A percentile compares a stretch with the other conserved stretches of the same genome.
Conservation (phyloP, 768 basidiomycete genomes). For the Amanita rimosa region DNA sequence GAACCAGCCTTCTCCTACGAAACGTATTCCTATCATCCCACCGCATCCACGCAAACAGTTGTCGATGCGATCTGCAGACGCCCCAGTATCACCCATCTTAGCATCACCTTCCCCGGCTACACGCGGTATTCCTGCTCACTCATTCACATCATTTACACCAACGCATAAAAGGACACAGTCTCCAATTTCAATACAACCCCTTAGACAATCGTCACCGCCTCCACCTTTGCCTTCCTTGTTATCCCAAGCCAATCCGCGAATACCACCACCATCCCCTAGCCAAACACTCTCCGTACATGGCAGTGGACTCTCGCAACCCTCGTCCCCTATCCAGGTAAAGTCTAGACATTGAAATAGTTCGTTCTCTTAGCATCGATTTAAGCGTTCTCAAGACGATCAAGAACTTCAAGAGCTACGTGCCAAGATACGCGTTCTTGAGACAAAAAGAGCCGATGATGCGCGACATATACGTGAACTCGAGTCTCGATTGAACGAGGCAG, state of each 20-base stretch:
- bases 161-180: slow-evolving; percentile 23
- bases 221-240: slow-evolving; percentile 14
- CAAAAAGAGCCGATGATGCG: slow-evolving; percentile 77
- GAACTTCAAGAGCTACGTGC: slow-evolving; percentile 74
- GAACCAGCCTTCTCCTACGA: slow-evolving; percentile 42
- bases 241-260: slow-evolving; percentile 4
- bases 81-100: slow-evolving; percentile 18
- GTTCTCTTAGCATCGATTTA: background rate
- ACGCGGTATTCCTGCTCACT: slow-evolving; percentile 11
- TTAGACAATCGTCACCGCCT: slow-evolving; percentile 19
- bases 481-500: slow-evolving; percentile 71
- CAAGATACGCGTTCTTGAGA: slow-evolving; percentile 78
- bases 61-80: slow-evolving; percentile 31
- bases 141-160: slow-evolving; percentile 13
- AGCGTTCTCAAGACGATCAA: slow-evolving; percentile 33
- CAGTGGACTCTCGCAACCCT: background rate
- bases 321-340: slow-evolving; percentile 3
- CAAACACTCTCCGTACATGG: background rate
- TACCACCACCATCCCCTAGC: slow-evolving; percentile 3
- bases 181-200: slow-evolving; percentile 24
- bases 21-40: slow-evolving; percentile 34
- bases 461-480: slow-evolving; percentile 80
- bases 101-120: slow-evolving; percentile 20
- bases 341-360: background rate
- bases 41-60: slow-evolving; percentile 41